Conservation (phyloP, 192 early-diverging fungal genomes). For the Podila epigama region DNA sequence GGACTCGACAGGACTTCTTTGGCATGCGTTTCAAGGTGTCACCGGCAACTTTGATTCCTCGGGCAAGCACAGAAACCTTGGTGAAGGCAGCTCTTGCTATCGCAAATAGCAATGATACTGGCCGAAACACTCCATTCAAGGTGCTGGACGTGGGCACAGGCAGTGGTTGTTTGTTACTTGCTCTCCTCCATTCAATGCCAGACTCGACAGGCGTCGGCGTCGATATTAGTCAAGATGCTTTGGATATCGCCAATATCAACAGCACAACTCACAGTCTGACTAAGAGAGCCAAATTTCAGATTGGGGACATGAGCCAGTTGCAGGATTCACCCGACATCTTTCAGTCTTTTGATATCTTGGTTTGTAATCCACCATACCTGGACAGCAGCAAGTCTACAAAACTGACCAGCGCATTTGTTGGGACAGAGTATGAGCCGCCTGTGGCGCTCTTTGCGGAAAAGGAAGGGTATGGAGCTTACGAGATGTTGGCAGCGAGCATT, state of each 20-base stretch:
- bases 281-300: conserved; percentile 42
- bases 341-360: conserved; percentile 59
- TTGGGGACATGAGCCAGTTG: conserved; percentile 56
- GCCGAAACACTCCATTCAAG: conserved; percentile 2
- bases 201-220: conserved; percentile 64
- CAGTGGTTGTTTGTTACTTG: conserved; percentile 72
- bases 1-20: conserved; percentile 62
- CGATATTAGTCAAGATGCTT: conserved; percentile 65
- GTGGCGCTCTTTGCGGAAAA: conserved; percentile 70
- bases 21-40: conserved; percentile 64
- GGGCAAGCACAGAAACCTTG: conserved; percentile 71
- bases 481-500: conserved; percentile 43
- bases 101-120: neutral
- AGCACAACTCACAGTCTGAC: conserved; percentile 35
- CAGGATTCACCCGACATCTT: conserved; percentile 41
- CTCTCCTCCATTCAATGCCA: conserved; percentile 50
- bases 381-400: conserved; percentile 29
- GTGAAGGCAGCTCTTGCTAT: conserved; percentile 55
- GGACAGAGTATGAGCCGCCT: conserved; percentile 63
- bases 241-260: conserved; percentile 64
- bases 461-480: conserved; percentile 71
- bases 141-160: conserved; percentile 81
- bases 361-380: conserved; percentile 82
- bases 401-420: conserved; percentile 45
- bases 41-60: conserved; percentile 72